Evolutionary conservation across 805 yeast species (phyloP), one percentile per base, ranked within the genome.

Genomic region (Wickerhamomyces chaumierensis): DNA sequence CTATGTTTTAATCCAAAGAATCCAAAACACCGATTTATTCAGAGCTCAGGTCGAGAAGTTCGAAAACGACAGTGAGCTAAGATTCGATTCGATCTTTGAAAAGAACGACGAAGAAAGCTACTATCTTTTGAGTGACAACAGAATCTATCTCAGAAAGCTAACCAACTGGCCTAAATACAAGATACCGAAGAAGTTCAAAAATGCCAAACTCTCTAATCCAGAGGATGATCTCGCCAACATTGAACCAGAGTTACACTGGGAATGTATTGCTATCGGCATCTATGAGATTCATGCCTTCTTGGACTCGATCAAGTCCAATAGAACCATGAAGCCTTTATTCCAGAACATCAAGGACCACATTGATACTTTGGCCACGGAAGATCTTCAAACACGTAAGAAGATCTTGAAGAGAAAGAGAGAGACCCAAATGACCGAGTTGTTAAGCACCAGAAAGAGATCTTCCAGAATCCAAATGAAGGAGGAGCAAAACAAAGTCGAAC

Each of bases 391-490:
- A 47, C 61, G 84, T 45, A 71, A 67, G 48, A 68, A 67, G 42
- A 61, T 75, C 15, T 53, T 69, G 21, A 73, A 72, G 44, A 63
- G 81, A 48, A 72, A 68, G 47, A 78, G 74, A 52, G 84, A 78
- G 40, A 68, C 72, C 35, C 78, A 81, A 45, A 66, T 82, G 68
- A 73, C 72, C 36, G 71, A 69, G 18, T 55, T 83, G 39, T 58
- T 83, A 51, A 77, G 77, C 4, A 73, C 81, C 40, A 68, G 92
- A 49, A 82, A 83, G 49, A 67, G 85, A 46, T 81, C 90, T 0
- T 74, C 86, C 2, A 68, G 92, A 57, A 57, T 83, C 34, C 83
- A 79, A 47, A 81, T 81, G 16, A 76, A 73, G 49, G 81, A 76
- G 43, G 85, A 81, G 44, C 73, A 70, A 17, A 65, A 65, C 37